Evolutionary conservation across 352 stramenopile genomes (phyloP), one percentile per base, ranked within the genome.

Genomic region (Pseudoperonospora humuli): DNA sequence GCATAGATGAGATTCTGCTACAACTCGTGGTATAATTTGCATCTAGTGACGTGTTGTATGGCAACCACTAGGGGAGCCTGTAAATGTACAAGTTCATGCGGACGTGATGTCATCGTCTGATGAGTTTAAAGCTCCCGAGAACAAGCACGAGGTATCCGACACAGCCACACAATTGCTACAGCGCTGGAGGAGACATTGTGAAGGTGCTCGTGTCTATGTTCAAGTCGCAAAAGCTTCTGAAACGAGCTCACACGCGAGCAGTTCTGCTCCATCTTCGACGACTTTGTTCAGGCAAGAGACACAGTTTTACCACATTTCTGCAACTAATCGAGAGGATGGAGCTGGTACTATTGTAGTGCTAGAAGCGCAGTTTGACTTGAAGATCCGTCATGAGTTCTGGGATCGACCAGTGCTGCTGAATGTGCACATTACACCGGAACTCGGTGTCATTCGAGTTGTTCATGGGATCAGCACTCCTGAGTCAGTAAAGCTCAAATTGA

Each of bases 271-370:
- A 28, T 41, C 42, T 10, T 41, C 54, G 6, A 43, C 47, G 19
- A 73, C 69, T 13, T 58, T 88, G 19, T 85, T 81, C 34, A 61
- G 71, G 7, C 75, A 88, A 26, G 69, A 88, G 14, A 70, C 70
- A 27, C 68, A 68, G 20, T 47, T 85, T 25, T 46, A 42, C 36
- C 40, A 72, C n/a, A 45, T 66, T 9, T 58, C 47, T 19, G 35
- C 60, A 20, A 29, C 35, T 21, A 8, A 39, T 2, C 3, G 3
- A 13, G 57, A 66, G 11, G 14, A 36, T 9, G 27, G 14, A 29
- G 0, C 19, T 35, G 36, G 13, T 15, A 9, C 9, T 45, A 28
- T 48, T n/a, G 51, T 64, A 33, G 47, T 68, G 34, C 52, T 76
- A 1, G 62, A 59, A 15, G 53, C 68, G n/a, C 47, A 81, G 29